Conservation (phyloP, 139 green algal genomes). For the Micractinium conductrix region DNA sequence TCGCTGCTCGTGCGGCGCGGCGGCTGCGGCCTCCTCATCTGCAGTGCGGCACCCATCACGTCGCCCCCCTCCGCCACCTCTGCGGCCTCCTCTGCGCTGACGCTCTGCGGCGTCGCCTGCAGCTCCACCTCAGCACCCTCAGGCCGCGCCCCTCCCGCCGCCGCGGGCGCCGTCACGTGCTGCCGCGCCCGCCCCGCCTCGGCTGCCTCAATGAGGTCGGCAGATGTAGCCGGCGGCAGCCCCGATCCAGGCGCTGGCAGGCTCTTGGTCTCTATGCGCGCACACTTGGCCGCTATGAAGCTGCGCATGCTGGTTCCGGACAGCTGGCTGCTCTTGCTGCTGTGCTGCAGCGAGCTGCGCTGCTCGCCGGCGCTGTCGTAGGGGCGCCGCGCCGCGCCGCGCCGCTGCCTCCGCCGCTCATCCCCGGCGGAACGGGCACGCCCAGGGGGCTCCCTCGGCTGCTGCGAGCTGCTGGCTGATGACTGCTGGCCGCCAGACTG, state of each 20-base stretch:
- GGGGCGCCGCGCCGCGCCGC: not conserved
- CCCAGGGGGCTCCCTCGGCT: not conserved
- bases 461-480: not conserved
- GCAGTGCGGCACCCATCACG: not conserved
- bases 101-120: not conserved
- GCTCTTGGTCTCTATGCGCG: conserved; percentile 24
- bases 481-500: not conserved
- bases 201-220: not conserved
- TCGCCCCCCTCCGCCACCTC: not conserved
- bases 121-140: not conserved
- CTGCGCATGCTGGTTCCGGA: conserved; percentile 3
- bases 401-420: not conserved
- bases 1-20: not conserved
- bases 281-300: conserved; percentile 18
- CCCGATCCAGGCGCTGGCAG: not conserved
- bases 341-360: too few species aligned
- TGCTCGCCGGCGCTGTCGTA: conserved; percentile 17
- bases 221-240: not conserved
- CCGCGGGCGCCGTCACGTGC: not conserved
- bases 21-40: not conserved
- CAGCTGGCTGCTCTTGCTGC: not conserved
- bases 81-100: not conserved
- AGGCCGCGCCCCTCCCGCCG: not conserved
- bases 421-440: not conserved
- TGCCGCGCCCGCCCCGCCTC: not conserved